Evolutionary conservation across 176 grass and related monocot genomes (phyloP), one percentile per base, ranked within the genome.

Genomic region (Neostapfia colusana): DNA sequence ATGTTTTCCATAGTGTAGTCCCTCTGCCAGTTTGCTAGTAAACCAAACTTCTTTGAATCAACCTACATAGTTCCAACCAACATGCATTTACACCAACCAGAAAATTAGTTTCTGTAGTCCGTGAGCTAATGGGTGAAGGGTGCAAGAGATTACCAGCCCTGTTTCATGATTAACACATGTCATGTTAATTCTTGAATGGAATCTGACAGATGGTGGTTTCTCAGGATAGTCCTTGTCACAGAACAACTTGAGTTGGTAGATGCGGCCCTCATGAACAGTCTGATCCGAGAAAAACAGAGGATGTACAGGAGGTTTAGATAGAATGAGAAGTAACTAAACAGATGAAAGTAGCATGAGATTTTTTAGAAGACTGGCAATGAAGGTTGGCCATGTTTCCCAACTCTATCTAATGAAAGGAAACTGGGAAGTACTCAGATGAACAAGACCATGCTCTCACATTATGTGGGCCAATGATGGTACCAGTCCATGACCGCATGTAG

Each of bases 171-270:
- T 85, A 61, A 90, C 85, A 76, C 91, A 90, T 41, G 91, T 81
- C 91, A 88, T 90, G 69, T 93, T 90, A 63, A 93, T 68, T 72
- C 91, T 86, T 51, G 91, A 93, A 79, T 93, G 82, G n/a, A 90
- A 93, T 50, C 85, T 79, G 41, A 93, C 88, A 80, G 79, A 82
- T 38, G 91, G 91, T 68, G 91, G 85, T 69, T 93, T 93, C 65
- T 93, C 91, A 23, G 91, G 91, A 71, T 90, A 93, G 36, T 93
- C 91, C 81, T 93, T 90, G 82, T 93, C 91, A 20, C 91, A 93
- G 57, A 93, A 93, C 63, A 93, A 50, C 69, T 93, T 93, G 40
- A 93, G 81, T 59, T 90, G 88, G 78, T 93, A 93, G 45, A 93
- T 93, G 64, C 91, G 88, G 18, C 85, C 91, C 79, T 93, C 91